phyloP scores from a whole-genome alignment of 2,329 filamentous ascomycete species.

The Atkinsonella texensis region DNA sequence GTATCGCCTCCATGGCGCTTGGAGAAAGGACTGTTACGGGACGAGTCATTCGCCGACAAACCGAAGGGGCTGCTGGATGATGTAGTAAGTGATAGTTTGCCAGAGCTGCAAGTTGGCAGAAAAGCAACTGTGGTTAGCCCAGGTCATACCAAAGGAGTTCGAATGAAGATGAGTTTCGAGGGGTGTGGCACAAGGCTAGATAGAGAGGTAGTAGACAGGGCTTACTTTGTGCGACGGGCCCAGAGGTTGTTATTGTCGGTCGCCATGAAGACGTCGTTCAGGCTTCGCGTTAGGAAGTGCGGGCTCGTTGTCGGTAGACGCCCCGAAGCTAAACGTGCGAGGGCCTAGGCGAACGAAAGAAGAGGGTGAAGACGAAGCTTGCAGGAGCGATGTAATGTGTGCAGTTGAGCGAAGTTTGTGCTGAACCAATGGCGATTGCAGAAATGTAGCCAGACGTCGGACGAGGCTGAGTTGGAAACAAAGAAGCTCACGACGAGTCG shows the following conservation, averaged over 20 bases:
- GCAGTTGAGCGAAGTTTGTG: neutral
- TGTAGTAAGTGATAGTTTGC: slow-evolving; percentile 85
- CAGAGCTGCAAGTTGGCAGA: slow-evolving; percentile 43
- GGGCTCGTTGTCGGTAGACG: slow-evolving; percentile 11
- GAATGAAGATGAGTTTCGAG: neutral
- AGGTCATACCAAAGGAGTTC: neutral
- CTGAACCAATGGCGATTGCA: neutral
- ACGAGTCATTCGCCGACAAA: slow-evolving; percentile 38
- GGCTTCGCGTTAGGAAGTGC: slow-evolving; percentile 7
- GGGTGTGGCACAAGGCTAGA: neutral
- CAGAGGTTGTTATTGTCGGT: slow-evolving; percentile 41
- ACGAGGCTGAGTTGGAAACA: neutral
- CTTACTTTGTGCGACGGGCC: slow-evolving; percentile 76
- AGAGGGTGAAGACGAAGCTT: neutral
- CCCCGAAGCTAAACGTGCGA: slow-evolving; percentile 12
- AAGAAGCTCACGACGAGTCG: neutral
- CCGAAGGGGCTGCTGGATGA: slow-evolving; percentile 44
- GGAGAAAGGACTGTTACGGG: slow-evolving; percentile 50
- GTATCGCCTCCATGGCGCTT: slow-evolving; percentile 63
- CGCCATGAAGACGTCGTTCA: slow-evolving; percentile 36
- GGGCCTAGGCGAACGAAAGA: slow-evolving; percentile 6
- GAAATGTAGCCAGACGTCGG: neutral
- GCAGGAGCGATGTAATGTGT: neutral
- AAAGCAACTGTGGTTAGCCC: neutral
- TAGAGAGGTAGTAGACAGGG: slow-evolving; percentile 8